These are phyloP conservation scores for Colletotrichum sp. DNA, from an alignment of 2,329 filamentous ascomycete genomes.

Conservation along the genomic window DNA sequence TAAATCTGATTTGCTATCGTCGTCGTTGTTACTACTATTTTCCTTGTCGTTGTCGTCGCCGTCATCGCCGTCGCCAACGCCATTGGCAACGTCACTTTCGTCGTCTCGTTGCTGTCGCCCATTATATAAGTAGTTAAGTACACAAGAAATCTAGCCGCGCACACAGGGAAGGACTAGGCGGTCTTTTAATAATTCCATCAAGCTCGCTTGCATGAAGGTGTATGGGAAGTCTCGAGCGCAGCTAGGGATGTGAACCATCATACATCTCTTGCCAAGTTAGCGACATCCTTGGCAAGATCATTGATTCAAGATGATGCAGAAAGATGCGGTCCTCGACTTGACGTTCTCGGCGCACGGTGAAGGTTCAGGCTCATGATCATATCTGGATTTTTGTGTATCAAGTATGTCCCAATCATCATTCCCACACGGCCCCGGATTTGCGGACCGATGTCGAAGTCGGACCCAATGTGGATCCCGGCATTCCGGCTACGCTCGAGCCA, in stretches of 20 bases:
- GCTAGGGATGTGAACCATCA: neutral
- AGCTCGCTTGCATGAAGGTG: neutral
- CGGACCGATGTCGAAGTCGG: constrained; percentile 5
- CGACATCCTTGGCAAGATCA: neutral
- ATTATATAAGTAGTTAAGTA: neutral
- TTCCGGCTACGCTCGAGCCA: constrained; percentile 20
- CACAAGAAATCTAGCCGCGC: neutral
- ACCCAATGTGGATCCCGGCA: constrained; percentile 12
- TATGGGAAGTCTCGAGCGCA: neutral
- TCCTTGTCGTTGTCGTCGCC: neutral
- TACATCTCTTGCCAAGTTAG: neutral
- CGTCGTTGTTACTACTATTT: neutral
- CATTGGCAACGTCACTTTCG: no score
- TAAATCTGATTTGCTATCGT: neutral
- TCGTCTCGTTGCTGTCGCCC: neutral
- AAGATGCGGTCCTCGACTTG: neutral
- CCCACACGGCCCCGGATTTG: constrained; percentile 16
- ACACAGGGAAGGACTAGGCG: neutral
- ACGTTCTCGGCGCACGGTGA: neutral
- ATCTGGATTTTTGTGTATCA: neutral
- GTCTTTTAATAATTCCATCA: neutral
- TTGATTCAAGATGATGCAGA: neutral
- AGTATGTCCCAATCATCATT: neutral
- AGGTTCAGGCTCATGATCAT: neutral
- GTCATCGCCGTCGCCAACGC: neutral